Base-by-base conservation (phyloP, 164 flowering plant genomes). In the Stephania japonica region DNA sequence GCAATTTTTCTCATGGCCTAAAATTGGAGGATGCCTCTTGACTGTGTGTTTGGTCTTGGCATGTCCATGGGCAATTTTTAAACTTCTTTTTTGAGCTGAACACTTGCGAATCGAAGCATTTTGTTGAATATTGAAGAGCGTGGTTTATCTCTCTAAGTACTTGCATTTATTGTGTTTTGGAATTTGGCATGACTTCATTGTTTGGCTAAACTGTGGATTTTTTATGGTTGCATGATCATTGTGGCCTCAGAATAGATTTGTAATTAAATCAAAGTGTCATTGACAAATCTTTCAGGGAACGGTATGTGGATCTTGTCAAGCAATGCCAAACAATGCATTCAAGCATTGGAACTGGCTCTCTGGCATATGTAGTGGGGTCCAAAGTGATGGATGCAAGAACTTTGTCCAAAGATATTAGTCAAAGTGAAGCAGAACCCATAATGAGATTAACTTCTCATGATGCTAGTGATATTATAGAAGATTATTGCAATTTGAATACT, bases 371-470 rank as follows among this genome's bases (percentile, higher is more conserved):
- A 75, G 93, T 90, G 73, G 97, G 97, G 9, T 89, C 97, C 67
- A 92, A 92, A 80, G 90, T 92, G 77, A 88, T 92, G 97, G 97
- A 92, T 84, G 81, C 85, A 81, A 83, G 97, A 77, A 84, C 83
- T 65, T 70, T 84, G 56, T 84, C 90, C 68, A 87, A 83, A 80
- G 86, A 83, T 67, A 85, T 79, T 67, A 70, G 72, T 41, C 71
- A 63, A 76, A 78, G 77, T 59, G 87, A 85, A 78, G 82, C 81
- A 74, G 85, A 79, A 69, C 62, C 24, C 18, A 65, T 73, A 82
- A 81, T 77, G 67, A 72, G 75, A 74, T 74, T 69, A 76, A 75
- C 81, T 83, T 86, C 86, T 74, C 75, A 73, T 69, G 84, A 74
- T 73, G 74, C 70, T 79, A 56, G 75, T 72, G 72, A 78, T 74